phyloP scores from a whole-genome alignment of 805 yeast species.

The Sungouiella thailandica region DNA sequence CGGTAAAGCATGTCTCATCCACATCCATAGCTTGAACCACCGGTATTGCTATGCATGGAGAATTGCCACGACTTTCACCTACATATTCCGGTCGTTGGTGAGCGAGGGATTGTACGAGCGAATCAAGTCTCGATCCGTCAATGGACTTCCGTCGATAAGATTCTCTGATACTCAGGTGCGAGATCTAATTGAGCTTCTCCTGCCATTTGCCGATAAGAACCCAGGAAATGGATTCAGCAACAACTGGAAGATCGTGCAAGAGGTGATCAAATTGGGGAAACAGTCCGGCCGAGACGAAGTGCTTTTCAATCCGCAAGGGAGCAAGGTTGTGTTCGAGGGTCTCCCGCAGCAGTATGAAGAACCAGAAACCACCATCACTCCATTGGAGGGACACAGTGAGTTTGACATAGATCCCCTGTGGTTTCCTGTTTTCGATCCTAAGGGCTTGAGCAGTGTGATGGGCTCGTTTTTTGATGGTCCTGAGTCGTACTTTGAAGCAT shows the following conservation, averaged over 20 bases:
- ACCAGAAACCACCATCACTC: background rate
- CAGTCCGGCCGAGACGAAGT: slow-evolving; percentile 1
- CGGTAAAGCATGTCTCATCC: slow-evolving; percentile 9
- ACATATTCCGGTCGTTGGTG: slow-evolving; percentile 7
- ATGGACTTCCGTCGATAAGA: background rate
- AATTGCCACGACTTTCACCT: slow-evolving; percentile 13
- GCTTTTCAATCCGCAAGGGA: slow-evolving; percentile 7
- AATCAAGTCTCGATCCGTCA: background rate
- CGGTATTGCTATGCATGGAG: slow-evolving; percentile 18
- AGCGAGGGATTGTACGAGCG: slow-evolving; percentile 10
- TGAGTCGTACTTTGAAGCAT: slow-evolving; percentile 7
- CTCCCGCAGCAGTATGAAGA: background rate
- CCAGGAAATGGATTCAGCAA: background rate
- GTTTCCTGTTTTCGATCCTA: slow-evolving; percentile 5
- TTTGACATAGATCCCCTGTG: slow-evolving; percentile 4
- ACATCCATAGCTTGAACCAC: slow-evolving; percentile 11
- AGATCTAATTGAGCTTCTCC: slow-evolving; percentile 5
- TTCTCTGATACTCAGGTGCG: slow-evolving; percentile 4
- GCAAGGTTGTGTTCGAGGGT: slow-evolving; percentile 5
- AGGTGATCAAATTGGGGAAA: slow-evolving; percentile 7
- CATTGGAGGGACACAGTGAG: background rate
- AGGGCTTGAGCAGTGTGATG: slow-evolving; percentile 7
- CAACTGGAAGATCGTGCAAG: slow-evolving; percentile 6
- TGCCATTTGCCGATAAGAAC: background rate
- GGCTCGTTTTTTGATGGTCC: slow-evolving; percentile 10